phyloP scores from a whole-genome alignment of 1,284 basidiomycete species.

The Neonothopanus nambi region DNA sequence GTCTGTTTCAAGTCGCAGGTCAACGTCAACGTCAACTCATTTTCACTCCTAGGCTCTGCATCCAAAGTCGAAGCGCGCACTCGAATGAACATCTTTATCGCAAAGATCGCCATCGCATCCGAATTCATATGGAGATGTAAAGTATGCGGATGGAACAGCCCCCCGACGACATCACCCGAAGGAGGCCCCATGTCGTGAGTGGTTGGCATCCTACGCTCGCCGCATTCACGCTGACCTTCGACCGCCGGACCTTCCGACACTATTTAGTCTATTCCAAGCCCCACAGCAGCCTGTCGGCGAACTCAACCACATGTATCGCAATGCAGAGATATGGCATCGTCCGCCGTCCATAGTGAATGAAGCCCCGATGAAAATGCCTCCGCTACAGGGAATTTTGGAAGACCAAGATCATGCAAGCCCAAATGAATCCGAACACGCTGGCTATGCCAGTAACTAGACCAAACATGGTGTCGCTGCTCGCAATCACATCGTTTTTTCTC shows the following conservation, averaged over 20 bases:
- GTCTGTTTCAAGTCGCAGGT: too few species aligned
- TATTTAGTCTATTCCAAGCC: neutral
- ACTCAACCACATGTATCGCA: conserved; percentile 12
- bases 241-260: too few species aligned
- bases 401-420: too few species aligned
- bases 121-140: conserved; percentile 6
- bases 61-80: conserved; percentile 7
- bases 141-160: conserved; percentile 5
- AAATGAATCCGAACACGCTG: too few species aligned
- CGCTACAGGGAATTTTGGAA: too few species aligned
- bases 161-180: neutral
- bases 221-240: neutral
- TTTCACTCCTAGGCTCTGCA: neutral
- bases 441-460: too few species aligned
- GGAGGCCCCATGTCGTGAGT: too few species aligned
- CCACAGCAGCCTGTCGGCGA: conserved; percentile 3
- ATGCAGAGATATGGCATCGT: conserved; percentile 12
- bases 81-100: conserved; percentile 7
- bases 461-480: too few species aligned
- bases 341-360: conserved; percentile 8
- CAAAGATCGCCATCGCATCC: neutral
- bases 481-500: too few species aligned
- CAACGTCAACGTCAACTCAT: too few species aligned
- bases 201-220: too few species aligned
- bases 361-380: conserved; percentile 7